Evolutionary conservation across 169 alveolate species (phyloP), one percentile per base, ranked within the genome.

Genomic region (Babesia caballi): DNA sequence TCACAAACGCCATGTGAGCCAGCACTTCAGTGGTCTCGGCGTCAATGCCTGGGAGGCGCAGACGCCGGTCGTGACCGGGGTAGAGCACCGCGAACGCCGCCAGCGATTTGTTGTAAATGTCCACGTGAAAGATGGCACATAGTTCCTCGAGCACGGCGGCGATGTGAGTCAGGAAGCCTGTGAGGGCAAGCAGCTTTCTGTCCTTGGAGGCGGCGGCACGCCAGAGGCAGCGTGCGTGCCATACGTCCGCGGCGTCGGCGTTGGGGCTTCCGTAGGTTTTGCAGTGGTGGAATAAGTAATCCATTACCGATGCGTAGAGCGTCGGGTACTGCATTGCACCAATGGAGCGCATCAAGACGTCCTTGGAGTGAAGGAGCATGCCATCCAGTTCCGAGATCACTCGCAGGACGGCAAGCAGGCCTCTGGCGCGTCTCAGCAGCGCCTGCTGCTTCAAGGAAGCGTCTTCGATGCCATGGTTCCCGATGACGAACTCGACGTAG

Each of bases 1-100:
- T 66, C 15, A 77, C 86, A 46, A 67, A 77, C 15, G 86, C 59
- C 75, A 77, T 59, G 28, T 77, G 80, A 12, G 83, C 81, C 14
- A 66, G 25, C 61, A 67, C 12, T 35, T 77, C 86, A 25, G 70
- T 38, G 17, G 50, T 68, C 25, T 15, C 15, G 27, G n/a, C 23
- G 19, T 57, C 35, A 67, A 77, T 23, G 28, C 41, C 36, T 5
- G 32, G 42, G 23, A 77, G 52, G 25, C 27, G 54, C 1, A 77
- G 53, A 15, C 28, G 74, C 15, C 69, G 67, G 52, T 63, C 74
- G 32, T 74, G 67, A 0, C 78, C 68, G 11, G 77, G 46, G 47
- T 42, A 52, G 19, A 61, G 33, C 38, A 23, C 41, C 14, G 32
- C 36, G 23, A 8, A 4, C 0, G 21, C 1, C 28, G 7, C 28